Evolutionary conservation across 139 green algal genomes (phyloP).

Genomic region (Astrephomene gubernaculifera): DNA sequence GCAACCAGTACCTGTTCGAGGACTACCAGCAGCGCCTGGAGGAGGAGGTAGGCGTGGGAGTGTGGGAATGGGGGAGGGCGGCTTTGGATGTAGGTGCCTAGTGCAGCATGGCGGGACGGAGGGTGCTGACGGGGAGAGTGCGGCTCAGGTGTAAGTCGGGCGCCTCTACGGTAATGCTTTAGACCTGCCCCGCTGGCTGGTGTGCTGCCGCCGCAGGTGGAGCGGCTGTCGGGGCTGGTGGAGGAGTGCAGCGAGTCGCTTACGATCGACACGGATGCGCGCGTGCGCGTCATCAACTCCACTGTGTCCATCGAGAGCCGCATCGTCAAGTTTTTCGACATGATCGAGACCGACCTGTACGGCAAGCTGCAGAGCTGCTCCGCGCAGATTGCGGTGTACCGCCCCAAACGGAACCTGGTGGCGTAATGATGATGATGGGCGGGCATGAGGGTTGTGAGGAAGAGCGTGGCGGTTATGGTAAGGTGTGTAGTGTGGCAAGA

Average conservation of each 20-base stretch:
- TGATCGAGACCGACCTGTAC: conserved; percentile 66
- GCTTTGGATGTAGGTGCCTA: too few relatives aligned
- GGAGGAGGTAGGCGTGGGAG: conserved; percentile 60
- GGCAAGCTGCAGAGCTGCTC: conserved; percentile 64
- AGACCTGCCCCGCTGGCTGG: too few relatives aligned
- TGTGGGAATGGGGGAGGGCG: too few relatives aligned
- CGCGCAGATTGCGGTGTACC: conserved; percentile 66
- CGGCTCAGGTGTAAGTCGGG: too few relatives aligned
- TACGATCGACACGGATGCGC: conserved; percentile 51
- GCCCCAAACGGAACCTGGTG: conserved; percentile 27
- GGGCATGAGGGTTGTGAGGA: background rate
- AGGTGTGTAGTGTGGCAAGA: too few relatives aligned
- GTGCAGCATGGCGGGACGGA: too few relatives aligned
- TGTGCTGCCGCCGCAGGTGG: too few relatives aligned
- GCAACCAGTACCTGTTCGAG: conserved; percentile 93
- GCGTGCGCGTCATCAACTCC: conserved; percentile 82
- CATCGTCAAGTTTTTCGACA: conserved; percentile 84
- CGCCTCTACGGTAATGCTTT: too few relatives aligned
- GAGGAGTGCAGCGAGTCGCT: conserved; percentile 49
- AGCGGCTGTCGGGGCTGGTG: conserved; percentile 73
- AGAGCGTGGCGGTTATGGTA: background rate
- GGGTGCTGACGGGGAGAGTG: too few relatives aligned
- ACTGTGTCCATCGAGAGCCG: conserved; percentile 72
- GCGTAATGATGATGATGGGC: background rate
- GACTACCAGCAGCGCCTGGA: conserved; percentile 87